These are phyloP conservation scores for Fomitopsis serialis DNA, from an alignment of 768 basidiomycete species.

Conservation along the genomic window DNA sequence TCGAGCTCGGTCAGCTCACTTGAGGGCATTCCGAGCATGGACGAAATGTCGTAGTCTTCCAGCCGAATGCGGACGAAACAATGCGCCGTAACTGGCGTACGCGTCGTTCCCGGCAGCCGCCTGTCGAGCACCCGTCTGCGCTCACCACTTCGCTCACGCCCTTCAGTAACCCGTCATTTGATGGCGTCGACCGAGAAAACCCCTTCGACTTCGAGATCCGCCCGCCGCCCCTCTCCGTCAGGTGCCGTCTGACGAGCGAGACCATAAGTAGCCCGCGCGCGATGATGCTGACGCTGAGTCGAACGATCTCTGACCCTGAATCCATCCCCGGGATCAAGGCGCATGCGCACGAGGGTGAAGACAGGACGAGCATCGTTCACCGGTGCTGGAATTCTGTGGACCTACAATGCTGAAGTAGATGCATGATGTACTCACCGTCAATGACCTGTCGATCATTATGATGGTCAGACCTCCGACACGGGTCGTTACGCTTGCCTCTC, in stretches of 20 bases:
- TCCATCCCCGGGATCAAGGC: conserved; percentile 11
- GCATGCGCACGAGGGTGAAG: conserved; percentile 14
- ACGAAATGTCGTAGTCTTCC: conserved; percentile 38
- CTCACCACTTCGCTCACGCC: conserved; percentile 40
- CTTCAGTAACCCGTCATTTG: conserved; percentile 22
- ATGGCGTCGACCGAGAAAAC: conserved; percentile 35
- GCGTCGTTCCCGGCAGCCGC: conserved; percentile 15
- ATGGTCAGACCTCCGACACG: no score
- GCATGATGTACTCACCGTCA: no score
- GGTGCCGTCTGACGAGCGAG: conserved; percentile 22
- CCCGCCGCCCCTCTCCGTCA: conserved; percentile 24
- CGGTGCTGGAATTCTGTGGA: conserved; percentile 45
- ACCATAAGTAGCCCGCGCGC: conserved; percentile 18
- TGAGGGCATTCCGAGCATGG: conserved; percentile 27
- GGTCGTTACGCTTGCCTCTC: no score
- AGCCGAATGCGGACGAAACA: conserved; percentile 47
- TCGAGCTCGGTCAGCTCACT: conserved; percentile 51
- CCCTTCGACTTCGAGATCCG: conserved; percentile 46
- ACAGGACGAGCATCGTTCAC: conserved; percentile 29
- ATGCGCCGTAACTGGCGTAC: conserved; percentile 49
- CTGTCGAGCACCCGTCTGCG: conserved; percentile 20
- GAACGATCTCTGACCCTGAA: conserved; percentile 18
- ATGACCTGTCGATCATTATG: no score
- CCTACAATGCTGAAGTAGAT: no score
- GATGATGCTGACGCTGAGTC: conserved; percentile 8